Conservation (phyloP, 768 basidiomycete genomes). For the Hypholoma sublateritium region DNA sequence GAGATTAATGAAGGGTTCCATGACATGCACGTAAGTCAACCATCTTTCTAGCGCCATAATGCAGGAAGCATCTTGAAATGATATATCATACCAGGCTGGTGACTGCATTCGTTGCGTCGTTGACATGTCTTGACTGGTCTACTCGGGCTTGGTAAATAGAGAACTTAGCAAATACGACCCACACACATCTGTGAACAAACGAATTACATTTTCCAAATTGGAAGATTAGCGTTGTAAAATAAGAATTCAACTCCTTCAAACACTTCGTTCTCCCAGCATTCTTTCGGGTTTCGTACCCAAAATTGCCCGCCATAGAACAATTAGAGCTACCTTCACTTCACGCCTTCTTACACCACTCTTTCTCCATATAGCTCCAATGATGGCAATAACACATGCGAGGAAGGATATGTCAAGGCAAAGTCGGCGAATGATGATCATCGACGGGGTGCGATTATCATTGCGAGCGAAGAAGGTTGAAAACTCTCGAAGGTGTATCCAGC, state of each 20-base stretch:
- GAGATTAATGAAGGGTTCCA: slow-evolving; percentile 89
- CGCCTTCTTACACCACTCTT: slow-evolving; percentile 66
- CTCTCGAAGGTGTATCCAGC: slow-evolving; percentile 46
- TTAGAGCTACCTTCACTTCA: slow-evolving; percentile 66
- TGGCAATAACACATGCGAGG: slow-evolving; percentile 59
- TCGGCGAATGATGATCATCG: slow-evolving; percentile 66
- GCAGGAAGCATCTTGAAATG: too few relatives aligned
- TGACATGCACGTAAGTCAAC: slow-evolving; percentile 88
- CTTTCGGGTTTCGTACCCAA: slow-evolving; percentile 50
- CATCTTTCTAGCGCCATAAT: background rate
- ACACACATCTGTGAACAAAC: background rate
- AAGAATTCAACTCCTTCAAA: slow-evolving; percentile 24
- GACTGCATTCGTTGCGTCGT: slow-evolving; percentile 95
- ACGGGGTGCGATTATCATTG: slow-evolving; percentile 62
- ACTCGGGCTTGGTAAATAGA: background rate
- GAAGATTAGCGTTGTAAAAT: background rate
- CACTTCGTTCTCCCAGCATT: slow-evolving; percentile 51
- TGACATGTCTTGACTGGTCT: slow-evolving; percentile 65
- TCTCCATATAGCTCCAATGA: slow-evolving; percentile 61
- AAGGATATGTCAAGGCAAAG: slow-evolving; percentile 81
- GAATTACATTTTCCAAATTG: slow-evolving; percentile 6
- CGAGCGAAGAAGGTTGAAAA: slow-evolving; percentile 58
- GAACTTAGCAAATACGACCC: too few relatives aligned
- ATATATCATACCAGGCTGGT: slow-evolving; percentile 49
- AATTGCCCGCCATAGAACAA: slow-evolving; percentile 69